These are phyloP conservation scores for Biscogniauxia marginata DNA, from an alignment of 2,329 filamentous ascomycete genomes.

Conservation along the genomic window DNA sequence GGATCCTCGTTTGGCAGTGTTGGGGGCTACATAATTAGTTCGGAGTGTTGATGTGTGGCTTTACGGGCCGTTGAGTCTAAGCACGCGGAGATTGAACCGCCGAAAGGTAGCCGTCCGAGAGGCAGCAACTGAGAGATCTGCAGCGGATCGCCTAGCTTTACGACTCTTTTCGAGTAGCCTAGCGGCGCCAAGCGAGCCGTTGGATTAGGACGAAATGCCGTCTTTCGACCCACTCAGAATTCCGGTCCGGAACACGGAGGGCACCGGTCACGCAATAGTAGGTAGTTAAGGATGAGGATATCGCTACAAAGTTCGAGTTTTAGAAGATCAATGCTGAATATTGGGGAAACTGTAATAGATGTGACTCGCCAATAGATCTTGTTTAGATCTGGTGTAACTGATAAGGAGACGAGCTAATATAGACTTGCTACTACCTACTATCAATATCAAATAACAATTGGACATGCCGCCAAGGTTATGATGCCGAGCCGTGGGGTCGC, in stretches of 20 bases:
- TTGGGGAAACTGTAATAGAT: slow-evolving; percentile 4
- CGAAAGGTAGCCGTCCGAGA: slow-evolving; percentile 13
- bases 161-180: slow-evolving; percentile 6
- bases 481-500: slow-evolving; percentile 25
- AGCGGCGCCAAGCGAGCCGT: slow-evolving; percentile 14
- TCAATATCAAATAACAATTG: slow-evolving; percentile 1
- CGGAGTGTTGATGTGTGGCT: slow-evolving; percentile 1
- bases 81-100: slow-evolving; percentile 18
- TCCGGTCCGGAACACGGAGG: slow-evolving; percentile 4
- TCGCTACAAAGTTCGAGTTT: not conserved
- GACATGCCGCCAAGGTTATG: slow-evolving; percentile 26
- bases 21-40: not conserved
- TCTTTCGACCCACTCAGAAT: slow-evolving; percentile 3
- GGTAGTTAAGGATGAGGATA: not conserved
- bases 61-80: slow-evolving; percentile 12
- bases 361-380: slow-evolving; percentile 13
- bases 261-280: slow-evolving; percentile 1
- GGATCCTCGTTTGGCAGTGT: not conserved
- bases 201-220: slow-evolving; percentile 6
- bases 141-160: slow-evolving; percentile 3
- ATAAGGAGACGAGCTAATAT: slow-evolving; percentile 8
- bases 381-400: slow-evolving; percentile 19
- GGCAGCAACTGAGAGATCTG: slow-evolving; percentile 6
- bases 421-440: not conserved
- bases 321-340: not conserved